These are phyloP conservation scores for Purpureocillium takamizusanense DNA, from an alignment of 2,329 filamentous ascomycete genomes.

Conservation along the genomic window DNA sequence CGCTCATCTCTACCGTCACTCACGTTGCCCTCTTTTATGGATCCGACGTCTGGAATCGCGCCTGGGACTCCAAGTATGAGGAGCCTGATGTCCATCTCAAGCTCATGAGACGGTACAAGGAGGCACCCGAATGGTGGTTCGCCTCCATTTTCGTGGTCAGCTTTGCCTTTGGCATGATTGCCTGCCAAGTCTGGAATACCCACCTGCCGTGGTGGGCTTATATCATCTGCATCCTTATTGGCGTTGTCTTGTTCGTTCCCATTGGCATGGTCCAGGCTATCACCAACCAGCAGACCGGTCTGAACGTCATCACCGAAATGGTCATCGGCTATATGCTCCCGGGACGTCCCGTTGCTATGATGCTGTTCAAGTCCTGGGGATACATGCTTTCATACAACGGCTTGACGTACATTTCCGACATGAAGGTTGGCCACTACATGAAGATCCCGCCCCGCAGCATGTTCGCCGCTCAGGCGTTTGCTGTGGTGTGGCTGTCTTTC, in stretches of 20 bases:
- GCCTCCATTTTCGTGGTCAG: slow-evolving; percentile 32
- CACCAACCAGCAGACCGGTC: slow-evolving; percentile 37
- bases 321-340: slow-evolving; percentile 39
- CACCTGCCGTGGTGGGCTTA: slow-evolving; percentile 35
- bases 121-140: slow-evolving; percentile 52
- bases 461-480: slow-evolving; percentile 35
- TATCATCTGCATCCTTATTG: slow-evolving; percentile 29
- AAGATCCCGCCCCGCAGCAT: slow-evolving; percentile 42
- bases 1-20: slow-evolving; percentile 41
- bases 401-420: slow-evolving; percentile 35
- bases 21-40: slow-evolving; percentile 45
- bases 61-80: slow-evolving; percentile 22
- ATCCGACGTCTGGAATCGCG: slow-evolving; percentile 31
- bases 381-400: slow-evolving; percentile 38
- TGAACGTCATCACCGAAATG: slow-evolving; percentile 40
- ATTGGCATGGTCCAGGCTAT: slow-evolving; percentile 37
- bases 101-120: slow-evolving; percentile 47
- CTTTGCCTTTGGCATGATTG: slow-evolving; percentile 35
- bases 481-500: slow-evolving; percentile 29
- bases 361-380: slow-evolving; percentile 39
- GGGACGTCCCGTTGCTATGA: slow-evolving; percentile 37
- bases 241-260: slow-evolving; percentile 30
- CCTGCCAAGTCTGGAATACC: slow-evolving; percentile 25
- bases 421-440: slow-evolving; percentile 45
- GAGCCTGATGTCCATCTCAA: slow-evolving; percentile 42